Evolutionary conservation across 106 monocot genomes (phyloP).

Genomic region (Dendrobium catenatum): DNA sequence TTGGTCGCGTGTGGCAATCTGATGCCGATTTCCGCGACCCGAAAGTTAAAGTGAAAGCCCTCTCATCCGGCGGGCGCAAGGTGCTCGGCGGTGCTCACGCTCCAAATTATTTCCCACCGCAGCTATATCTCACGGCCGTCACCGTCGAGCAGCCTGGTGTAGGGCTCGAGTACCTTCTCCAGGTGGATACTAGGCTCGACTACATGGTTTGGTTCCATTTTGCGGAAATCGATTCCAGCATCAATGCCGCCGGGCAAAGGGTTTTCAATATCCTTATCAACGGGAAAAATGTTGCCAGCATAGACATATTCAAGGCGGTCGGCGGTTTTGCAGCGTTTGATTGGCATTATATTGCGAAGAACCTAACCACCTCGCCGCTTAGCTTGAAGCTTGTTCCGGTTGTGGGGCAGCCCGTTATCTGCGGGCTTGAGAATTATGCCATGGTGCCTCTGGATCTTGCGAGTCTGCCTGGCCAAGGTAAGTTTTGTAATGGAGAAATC

Average conservation of each 20-base stretch:
- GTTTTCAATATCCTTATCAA: conserved; percentile 70
- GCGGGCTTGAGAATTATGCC: conserved; percentile 92
- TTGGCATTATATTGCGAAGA: conserved; percentile 60
- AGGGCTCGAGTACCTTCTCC: conserved; percentile 43
- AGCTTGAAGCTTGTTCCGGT: conserved; percentile 75
- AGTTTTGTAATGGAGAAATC: not conserved
- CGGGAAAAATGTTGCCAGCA: conserved; percentile 41
- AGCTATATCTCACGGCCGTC: conserved; percentile 49
- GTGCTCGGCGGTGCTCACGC: conserved; percentile 41
- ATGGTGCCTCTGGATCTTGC: conserved; percentile 74
- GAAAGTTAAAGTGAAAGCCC: conserved; percentile 27
- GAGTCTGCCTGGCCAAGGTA: conserved; percentile 73
- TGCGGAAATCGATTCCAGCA: conserved; percentile 54
- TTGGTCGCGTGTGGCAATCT: conserved; percentile 63
- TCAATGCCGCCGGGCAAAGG: conserved; percentile 47
- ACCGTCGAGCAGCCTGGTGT: conserved; percentile 29
- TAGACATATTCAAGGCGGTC: conserved; percentile 81
- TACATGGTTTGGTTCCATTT: conserved; percentile 83
- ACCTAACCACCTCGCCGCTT: conserved; percentile 52
- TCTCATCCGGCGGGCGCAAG: conserved; percentile 40
- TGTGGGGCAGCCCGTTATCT: conserved; percentile 53
- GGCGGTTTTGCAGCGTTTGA: conserved; percentile 73
- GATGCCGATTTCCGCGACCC: conserved; percentile 39
- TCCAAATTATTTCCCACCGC: conserved; percentile 54
- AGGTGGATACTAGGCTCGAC: conserved; percentile 49